phyloP scores from a whole-genome alignment of 257 asterid species.

The Salvia rosmarinus region DNA sequence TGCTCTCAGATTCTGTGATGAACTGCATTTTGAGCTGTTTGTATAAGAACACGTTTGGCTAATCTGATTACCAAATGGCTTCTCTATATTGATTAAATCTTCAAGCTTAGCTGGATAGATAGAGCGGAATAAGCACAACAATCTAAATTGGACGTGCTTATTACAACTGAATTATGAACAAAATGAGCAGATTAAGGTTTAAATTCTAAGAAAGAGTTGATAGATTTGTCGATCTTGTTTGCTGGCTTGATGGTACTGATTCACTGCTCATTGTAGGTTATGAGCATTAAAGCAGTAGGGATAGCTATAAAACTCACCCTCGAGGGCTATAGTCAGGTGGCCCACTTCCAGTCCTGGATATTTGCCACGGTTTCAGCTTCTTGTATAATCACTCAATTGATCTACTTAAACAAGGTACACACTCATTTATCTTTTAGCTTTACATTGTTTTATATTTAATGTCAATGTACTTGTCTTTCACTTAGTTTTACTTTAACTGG shows the following conservation, averaged over 20 bases:
- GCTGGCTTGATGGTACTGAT: conserved; percentile 14
- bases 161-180: not conserved
- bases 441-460: not conserved
- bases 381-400: conserved; percentile 69
- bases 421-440: conserved; percentile 21
- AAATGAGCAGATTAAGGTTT: not conserved
- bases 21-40: conserved; percentile 3
- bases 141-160: not conserved
- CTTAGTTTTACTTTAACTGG: not conserved
- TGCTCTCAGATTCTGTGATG: not conserved
- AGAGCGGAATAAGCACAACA: not conserved
- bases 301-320: conserved; percentile 77
- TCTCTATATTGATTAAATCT: conserved; percentile 1
- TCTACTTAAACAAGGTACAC: conserved; percentile 79
- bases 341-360: conserved; percentile 68
- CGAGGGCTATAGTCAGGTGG: conserved; percentile 71
- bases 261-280: conserved; percentile 57
- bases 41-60: not conserved
- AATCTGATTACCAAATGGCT: not conserved
- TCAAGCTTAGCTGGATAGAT: not conserved
- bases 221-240: not conserved
- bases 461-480: not conserved
- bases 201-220: not conserved
- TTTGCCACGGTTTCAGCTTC: conserved; percentile 72
- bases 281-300: conserved; percentile 85